Evolutionary conservation across 352 stramenopile genomes (phyloP), one percentile per base, ranked within the genome.

Genomic region (Globisporangium mamillatum): DNA sequence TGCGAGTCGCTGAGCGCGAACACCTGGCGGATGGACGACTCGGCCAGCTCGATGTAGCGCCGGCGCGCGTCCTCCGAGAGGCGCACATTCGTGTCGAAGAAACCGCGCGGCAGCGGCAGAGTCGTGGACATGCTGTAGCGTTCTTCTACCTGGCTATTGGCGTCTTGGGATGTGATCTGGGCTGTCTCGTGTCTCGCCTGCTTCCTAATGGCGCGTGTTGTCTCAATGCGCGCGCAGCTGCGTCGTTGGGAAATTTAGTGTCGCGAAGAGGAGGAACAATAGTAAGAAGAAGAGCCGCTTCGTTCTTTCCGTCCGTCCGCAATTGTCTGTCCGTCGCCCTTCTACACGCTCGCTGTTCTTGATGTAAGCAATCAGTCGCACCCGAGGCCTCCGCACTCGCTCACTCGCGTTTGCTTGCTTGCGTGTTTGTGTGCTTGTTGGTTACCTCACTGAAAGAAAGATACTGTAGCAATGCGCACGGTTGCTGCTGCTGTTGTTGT

Each of bases 11-110:
- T 90, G 32, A 95, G 77, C 63, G 86, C 86, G 72, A 93, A 93
- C 48, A 93, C 82, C 67, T 93, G 90, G 66, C 85, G 85, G 68
- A 93, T 90, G 25, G 85, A 92, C n/a, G 78, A 74, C 76, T 93
- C 85, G 38, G 85, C 86, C 60, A 84, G 92, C 74, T 92, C 84
- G 29, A 92, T 84, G 76, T 93, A 93, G 66, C 91, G 82, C 10
- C 76, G 80, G 7, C 85, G 84, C 75, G 81, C 77, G 55, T 91
- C 84, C 62, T 94, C 87, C 20, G 82, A 88, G 60, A 92, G 77
- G 44, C 72, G 78, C 59, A 77, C 63, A 54, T 81, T 89, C 58
- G 84, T 82, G 61, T 88, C 81, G 71, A 94, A 94, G 72, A 92
- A 94, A 55, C 79, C 82, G 55, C 80, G 83, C 50, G 87, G 83